Evolutionary conservation across 2,329 filamentous ascomycete genomes (phyloP).

Genomic region (Spiromastix sp.): DNA sequence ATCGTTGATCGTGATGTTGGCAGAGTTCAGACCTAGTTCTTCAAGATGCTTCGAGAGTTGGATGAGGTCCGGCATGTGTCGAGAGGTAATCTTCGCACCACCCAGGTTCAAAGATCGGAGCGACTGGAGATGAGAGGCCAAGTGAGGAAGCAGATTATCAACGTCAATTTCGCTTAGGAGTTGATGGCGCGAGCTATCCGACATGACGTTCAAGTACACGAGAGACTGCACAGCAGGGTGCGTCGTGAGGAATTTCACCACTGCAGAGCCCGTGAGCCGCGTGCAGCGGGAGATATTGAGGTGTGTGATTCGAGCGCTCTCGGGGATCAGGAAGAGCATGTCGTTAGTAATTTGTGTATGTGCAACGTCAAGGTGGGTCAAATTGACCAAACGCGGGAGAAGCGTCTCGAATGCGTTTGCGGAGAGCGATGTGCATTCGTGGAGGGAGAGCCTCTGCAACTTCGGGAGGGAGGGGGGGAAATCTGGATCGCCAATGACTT

Average conservation of each 20-base stretch:
- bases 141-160: conserved; percentile 51
- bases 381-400: conserved; percentile 55
- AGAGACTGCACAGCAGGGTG: conserved; percentile 60
- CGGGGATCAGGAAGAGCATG: conserved; percentile 59
- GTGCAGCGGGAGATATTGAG: conserved; percentile 70
- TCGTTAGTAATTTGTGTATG: conserved; percentile 65
- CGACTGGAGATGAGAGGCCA: conserved; percentile 35
- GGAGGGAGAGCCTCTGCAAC: conserved; percentile 60
- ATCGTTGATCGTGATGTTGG: conserved; percentile 53
- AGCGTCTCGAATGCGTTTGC: conserved; percentile 57
- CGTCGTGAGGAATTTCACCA: conserved; percentile 60
- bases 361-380: conserved; percentile 72
- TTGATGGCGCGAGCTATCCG: conserved; percentile 62
- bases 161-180: conserved; percentile 58
- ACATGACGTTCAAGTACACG: conserved; percentile 62
- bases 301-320: conserved; percentile 63
- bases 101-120: conserved; percentile 66
- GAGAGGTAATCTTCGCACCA: conserved; percentile 57
- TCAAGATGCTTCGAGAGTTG: conserved; percentile 62
- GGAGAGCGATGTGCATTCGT: conserved; percentile 66
- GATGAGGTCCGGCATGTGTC: conserved; percentile 54
- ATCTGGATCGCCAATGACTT: conserved; percentile 38
- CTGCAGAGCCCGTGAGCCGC: conserved; percentile 52
- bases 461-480: conserved; percentile 45
- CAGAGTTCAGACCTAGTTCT: conserved; percentile 62